Base-by-base conservation (phyloP, 2,329 filamentous ascomycete species). In the Ophiosphaerella narmari region DNA sequence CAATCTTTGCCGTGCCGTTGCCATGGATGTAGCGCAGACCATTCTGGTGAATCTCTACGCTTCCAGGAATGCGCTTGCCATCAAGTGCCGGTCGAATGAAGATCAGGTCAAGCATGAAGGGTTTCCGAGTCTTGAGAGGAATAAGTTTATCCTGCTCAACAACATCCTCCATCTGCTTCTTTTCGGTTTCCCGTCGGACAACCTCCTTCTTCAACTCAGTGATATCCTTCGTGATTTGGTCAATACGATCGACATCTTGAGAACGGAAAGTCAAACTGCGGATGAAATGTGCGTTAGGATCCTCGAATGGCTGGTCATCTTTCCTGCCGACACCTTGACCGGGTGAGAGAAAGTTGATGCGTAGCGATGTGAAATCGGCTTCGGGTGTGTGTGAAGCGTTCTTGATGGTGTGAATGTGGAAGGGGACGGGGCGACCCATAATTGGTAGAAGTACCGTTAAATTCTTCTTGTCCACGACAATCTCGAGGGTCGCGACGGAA, bases 121-220 rank as follows among this genome's bases (percentile, higher is more conserved):
- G 94, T 49, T 94, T 90, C 58, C 94, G 91, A 75, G 94, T 96
- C 80, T 94, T 84, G 62, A 97, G 92, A 70, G 97, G 92, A 61
- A 95, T 81, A 44, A 99, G 85, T 78, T 99, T 99, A 72, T 99
- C 94, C 74, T 99, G 94, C 75, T 97, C 94, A 5, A 99, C 92
- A 18, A 99, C 94, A 74, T 99, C 94, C 72, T 99, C 94, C 89
- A 99, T 89, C 64, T 99, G 93, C 78, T 99, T 99, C 85, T 97
- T 97, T 75, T 97, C 93, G 67, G 97, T 92, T 74, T 99, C 94
- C 64, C 91, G 89, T 75, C 96, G 92, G 36, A 90, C 85, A 5
- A 90, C 86, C 62, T 93, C 90, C 71, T 94, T 96, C 79, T 97
- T 96, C 80, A 99, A 87, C 68, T 97, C 94, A 9, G 91, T 93